Evolutionary conservation across 768 basidiomycete genomes (phyloP).

Genomic region (Coprinopsis cinerea): DNA sequence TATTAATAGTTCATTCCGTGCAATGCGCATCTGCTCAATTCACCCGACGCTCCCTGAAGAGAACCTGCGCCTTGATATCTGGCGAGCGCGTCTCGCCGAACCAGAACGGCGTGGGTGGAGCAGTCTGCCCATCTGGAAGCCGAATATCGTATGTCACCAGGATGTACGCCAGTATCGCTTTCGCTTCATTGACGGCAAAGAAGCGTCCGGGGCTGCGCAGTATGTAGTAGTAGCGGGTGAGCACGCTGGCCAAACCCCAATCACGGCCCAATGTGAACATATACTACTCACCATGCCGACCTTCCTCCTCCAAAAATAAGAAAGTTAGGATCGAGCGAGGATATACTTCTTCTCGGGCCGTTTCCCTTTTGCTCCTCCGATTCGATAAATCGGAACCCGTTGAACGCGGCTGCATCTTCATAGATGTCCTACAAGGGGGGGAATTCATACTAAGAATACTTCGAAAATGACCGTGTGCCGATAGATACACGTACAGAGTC

Average conservation of each 20-base stretch:
- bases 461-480: not conserved
- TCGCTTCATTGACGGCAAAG: constrained; percentile 40
- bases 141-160: constrained; percentile 35
- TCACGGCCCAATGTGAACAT: not conserved
- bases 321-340: constrained; percentile 24
- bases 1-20: too few species aligned
- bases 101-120: not conserved
- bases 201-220: constrained; percentile 39
- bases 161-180: constrained; percentile 34
- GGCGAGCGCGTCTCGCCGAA: not conserved
- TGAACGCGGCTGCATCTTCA: constrained; percentile 32
- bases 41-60: constrained; percentile 5
- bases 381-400: constrained; percentile 41
- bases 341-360: constrained; percentile 25
- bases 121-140: constrained; percentile 7
- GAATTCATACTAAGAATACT: not conserved
- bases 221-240: not conserved
- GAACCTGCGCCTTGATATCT: not conserved
- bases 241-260: not conserved
- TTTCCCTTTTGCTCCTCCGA: constrained; percentile 24
- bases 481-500: not conserved
- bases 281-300: constrained; percentile 22
- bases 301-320: constrained; percentile 34
- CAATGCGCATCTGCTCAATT: too few species aligned
- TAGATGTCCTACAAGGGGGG: constrained; percentile 34